phyloP scores from a whole-genome alignment of 345 rosid genomes.

The Eutrema japonicum region DNA sequence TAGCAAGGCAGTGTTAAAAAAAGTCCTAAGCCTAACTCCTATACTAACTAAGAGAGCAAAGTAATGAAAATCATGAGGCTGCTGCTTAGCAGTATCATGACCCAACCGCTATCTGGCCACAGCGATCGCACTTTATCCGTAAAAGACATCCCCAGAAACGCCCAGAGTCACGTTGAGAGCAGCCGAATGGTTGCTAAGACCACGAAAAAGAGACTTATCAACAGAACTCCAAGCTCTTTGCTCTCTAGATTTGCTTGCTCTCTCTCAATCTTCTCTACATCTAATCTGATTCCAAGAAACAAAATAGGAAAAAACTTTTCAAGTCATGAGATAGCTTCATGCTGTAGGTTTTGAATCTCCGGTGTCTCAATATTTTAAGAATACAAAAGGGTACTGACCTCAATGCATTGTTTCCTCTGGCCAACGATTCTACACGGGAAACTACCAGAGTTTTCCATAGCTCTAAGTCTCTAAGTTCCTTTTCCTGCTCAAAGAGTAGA shows the following conservation, averaged over 20 bases:
- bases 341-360: neutral
- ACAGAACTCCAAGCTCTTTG: conserved; percentile 70
- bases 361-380: neutral
- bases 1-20: conserved; percentile 19
- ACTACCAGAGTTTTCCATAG: conserved; percentile 66
- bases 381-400: conserved; percentile 57
- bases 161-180: conserved; percentile 51
- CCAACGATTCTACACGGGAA: conserved; percentile 62
- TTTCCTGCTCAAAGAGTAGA: conserved; percentile 53
- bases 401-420: conserved; percentile 62
- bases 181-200: conserved; percentile 65
- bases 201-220: conserved; percentile 66
- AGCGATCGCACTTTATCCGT: conserved; percentile 46
- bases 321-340: neutral
- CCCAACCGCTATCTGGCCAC: conserved; percentile 68
- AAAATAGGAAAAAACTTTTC: neutral
- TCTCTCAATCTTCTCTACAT: conserved; percentile 59
- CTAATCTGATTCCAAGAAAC: conserved; percentile 50
- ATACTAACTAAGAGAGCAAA: conserved; percentile 53
- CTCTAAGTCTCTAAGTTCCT: conserved; percentile 53
- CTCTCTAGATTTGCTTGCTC: conserved; percentile 65
- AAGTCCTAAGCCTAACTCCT: conserved; percentile 10
- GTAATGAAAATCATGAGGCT: conserved; percentile 75
- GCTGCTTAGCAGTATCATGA: conserved; percentile 80
- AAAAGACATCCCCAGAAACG: conserved; percentile 42